Evolutionary conservation across 371 early-diverging fungal species (phyloP).

Genomic region (Rhizomucor pusillus): DNA sequence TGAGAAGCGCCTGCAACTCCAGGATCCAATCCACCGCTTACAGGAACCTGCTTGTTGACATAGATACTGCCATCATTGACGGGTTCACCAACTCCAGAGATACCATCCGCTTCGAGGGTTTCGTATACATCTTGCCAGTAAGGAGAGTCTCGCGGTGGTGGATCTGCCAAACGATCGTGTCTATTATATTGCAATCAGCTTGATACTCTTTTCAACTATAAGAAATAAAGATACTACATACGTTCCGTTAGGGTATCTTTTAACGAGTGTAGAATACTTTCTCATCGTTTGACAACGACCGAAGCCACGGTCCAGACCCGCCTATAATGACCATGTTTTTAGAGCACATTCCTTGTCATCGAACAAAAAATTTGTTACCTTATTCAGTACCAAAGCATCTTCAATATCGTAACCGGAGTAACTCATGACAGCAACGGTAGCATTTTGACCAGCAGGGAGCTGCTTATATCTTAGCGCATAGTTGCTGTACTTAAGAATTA

Average conservation of each 20-base stretch:
- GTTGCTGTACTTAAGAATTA: background rate
- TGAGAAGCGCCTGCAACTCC: conserved; percentile 52
- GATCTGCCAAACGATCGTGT: conserved; percentile 87
- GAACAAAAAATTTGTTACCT: conserved; percentile 44
- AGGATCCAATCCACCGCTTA: conserved; percentile 62
- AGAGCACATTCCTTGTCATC: background rate
- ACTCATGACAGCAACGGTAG: conserved; percentile 99
- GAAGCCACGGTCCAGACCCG: conserved; percentile 98
- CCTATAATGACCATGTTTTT: conserved; percentile 28
- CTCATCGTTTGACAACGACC: conserved; percentile 96
- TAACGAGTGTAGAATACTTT: conserved; percentile 80
- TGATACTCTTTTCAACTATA: background rate
- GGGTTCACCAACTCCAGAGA: conserved; percentile 87
- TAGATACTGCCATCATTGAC: conserved; percentile 72
- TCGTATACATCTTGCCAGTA: conserved; percentile 54
- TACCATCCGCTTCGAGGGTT: conserved; percentile 83
- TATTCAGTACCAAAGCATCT: conserved; percentile 99
- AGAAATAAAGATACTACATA: conserved; percentile 15
- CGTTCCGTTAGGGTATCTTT: conserved; percentile 85
- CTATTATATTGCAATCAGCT: conserved; percentile 19
- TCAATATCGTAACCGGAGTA: conserved; percentile 99
- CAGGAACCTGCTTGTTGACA: conserved; percentile 89
- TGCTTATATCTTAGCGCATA: conserved; percentile 4
- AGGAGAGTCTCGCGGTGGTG: conserved; percentile 54
- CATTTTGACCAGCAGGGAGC: conserved; percentile 99